phyloP scores from a whole-genome alignment of 306 rosid genomes.

The Cicer judaicum region DNA sequence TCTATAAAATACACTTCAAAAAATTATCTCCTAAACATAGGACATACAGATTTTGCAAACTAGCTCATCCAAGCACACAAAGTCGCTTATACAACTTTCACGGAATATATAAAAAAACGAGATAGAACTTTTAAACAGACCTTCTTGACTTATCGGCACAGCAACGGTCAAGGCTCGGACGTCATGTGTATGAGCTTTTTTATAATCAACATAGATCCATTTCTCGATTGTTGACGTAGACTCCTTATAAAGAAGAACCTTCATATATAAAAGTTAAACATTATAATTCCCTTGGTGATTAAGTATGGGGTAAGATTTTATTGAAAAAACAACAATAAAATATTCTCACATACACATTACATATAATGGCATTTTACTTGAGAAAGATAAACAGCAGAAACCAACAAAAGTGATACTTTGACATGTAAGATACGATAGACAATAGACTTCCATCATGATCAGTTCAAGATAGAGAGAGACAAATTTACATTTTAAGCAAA shows the following conservation, averaged over 20 bases:
- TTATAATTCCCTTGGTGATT: slow-evolving; percentile 10
- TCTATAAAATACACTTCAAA: background rate
- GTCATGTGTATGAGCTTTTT: slow-evolving; percentile 86
- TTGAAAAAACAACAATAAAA: background rate
- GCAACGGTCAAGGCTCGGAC: slow-evolving; percentile 87
- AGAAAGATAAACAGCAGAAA: background rate
- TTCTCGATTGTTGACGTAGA: slow-evolving; percentile 51
- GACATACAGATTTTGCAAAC: background rate
- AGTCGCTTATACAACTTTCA: background rate
- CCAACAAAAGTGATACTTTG: background rate
- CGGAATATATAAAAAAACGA: background rate
- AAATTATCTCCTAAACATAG: background rate
- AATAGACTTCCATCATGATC: too few species aligned
- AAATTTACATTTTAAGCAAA: slow-evolving; percentile 1
- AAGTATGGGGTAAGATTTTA: too few species aligned
- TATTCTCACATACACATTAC: background rate
- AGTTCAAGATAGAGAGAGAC: background rate
- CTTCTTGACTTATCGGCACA: slow-evolving; percentile 86
- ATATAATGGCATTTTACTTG: background rate
- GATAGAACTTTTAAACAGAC: slow-evolving; percentile 47
- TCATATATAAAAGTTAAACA: slow-evolving; percentile 47
- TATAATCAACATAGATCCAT: slow-evolving; percentile 82
- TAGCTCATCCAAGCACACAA: slow-evolving; percentile 11
- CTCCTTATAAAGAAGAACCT: slow-evolving; percentile 72
- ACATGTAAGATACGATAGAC: too few species aligned